A percentile compares a stretch with the other conserved stretches of the same genome.
phyloP scores from a whole-genome alignment of 1,284 basidiomycete species.

The Cutaneotrichosporon sp. region DNA sequence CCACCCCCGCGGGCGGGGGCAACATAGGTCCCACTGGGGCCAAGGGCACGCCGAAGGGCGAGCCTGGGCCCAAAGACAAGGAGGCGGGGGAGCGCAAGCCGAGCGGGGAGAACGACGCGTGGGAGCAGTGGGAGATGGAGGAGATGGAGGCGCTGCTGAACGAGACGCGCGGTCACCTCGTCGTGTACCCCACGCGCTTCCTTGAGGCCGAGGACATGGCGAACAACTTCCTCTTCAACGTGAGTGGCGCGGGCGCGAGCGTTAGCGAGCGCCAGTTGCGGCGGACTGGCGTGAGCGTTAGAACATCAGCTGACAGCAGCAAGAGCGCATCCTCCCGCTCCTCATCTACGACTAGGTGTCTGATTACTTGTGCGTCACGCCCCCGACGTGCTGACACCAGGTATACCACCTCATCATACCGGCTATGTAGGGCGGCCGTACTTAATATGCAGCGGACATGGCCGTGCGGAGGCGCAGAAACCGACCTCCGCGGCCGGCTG shows the following conservation, averaged over 20 bases:
- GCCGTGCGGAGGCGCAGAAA: too few relatives aligned
- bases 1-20: too few relatives aligned
- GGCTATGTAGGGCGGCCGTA: too few relatives aligned
- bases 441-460: too few relatives aligned
- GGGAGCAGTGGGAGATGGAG: conserved; percentile 76
- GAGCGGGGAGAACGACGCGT: conserved; percentile 65
- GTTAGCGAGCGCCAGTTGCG: too few relatives aligned
- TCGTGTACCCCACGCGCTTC: conserved; percentile 78
- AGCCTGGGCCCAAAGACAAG: neutral
- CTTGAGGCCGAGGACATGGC: conserved; percentile 80
- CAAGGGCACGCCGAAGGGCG: too few relatives aligned
- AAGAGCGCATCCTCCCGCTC: conserved; percentile 63
- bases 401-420: too few relatives aligned
- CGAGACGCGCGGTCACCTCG: conserved; percentile 82
- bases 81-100: conserved; percentile 31
- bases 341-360: conserved; percentile 54
- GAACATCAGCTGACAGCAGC: conserved; percentile 22
- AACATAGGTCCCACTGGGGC: too few relatives aligned
- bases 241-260: conserved; percentile 25
- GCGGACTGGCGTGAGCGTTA: too few relatives aligned
- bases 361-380: too few relatives aligned
- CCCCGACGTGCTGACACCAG: too few relatives aligned
- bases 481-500: too few relatives aligned
- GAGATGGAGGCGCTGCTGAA: conserved; percentile 82
- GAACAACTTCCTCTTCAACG: conserved; percentile 88